Evolutionary conservation across 306 rosid species (phyloP).

Genomic region (Hippophae tibetana): DNA sequence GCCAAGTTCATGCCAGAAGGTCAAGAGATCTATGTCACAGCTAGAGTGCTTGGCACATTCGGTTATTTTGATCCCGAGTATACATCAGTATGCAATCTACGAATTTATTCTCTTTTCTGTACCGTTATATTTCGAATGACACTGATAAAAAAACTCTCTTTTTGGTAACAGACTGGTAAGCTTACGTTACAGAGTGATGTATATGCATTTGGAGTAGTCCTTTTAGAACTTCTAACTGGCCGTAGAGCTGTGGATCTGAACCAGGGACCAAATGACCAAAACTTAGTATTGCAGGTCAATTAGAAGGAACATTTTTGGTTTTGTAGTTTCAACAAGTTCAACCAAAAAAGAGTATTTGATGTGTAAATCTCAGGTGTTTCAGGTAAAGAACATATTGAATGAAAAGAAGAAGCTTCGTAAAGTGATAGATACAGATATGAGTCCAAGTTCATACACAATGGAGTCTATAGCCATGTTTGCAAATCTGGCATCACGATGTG

Average conservation of each 20-base stretch:
- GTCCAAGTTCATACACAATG: slow-evolving; percentile 65
- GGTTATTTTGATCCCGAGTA: slow-evolving; percentile 96
- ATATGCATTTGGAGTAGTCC: slow-evolving; percentile 97
- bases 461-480: slow-evolving; percentile 82
- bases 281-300: slow-evolving; percentile 79
- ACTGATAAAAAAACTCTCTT: neutral
- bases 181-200: slow-evolving; percentile 93
- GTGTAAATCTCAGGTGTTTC: slow-evolving; percentile 1
- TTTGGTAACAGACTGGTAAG: slow-evolving; percentile 73
- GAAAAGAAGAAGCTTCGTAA: slow-evolving; percentile 70
- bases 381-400: slow-evolving; percentile 74
- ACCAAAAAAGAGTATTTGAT: neutral
- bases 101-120: neutral
- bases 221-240: slow-evolving; percentile 90
- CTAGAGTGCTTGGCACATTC: slow-evolving; percentile 86
- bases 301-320: slow-evolving; percentile 3
- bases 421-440: slow-evolving; percentile 76
- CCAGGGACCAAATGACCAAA: slow-evolving; percentile 86
- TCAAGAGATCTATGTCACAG: slow-evolving; percentile 62
- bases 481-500: slow-evolving; percentile 85
- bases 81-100: slow-evolving; percentile 56
- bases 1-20: slow-evolving; percentile 98
- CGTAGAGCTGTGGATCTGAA: slow-evolving; percentile 86
- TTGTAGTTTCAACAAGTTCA: neutral
- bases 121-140: too few relatives aligned